Evolutionary conservation across 306 rosid species (phyloP), one percentile per base, ranked within the genome.

Genomic region (Prunus salicina): DNA sequence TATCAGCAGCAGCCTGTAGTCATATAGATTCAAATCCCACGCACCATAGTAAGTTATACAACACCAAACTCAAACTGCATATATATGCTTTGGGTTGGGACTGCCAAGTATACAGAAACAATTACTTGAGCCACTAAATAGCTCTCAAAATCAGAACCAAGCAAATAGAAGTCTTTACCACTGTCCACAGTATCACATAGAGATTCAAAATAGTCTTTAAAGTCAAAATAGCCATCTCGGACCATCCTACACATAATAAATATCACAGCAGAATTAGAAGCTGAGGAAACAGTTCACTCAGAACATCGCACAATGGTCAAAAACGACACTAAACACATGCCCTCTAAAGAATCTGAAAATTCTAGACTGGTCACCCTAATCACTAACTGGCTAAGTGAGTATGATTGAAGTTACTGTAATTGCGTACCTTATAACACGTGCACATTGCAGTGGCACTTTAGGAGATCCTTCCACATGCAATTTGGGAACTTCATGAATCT

Each of bases 151-250:
- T 30, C 34, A 30, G 34, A 30, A 30, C 34, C 34, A 4, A 89
- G 88, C 52, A 89, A 88, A 73, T 89, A 87, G 80, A 83, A 85
- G 80, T 89, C 91, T 2, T 76, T 82, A 28, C 76, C 87, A 56
- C 81, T 78, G 64, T 89, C 93, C 56, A 89, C 87, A 1, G 83
- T 68, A 77, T 89, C 89, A 64, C 93, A 89, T 62, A 89, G 82
- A 57, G 91, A 85, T 64, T 16, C 25, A 28, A 30, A 30, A 30
- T 30, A 30, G 34, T 30, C 34, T 30, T 30, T 30, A 30, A 30
- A 30, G 34, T 5, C 34, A 1, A 30, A 30, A 30, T 30, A 30
- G 34, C 5, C 34, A 30, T 30, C 34, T 30, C 34, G 5, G 34
- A 30, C 34, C 34, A 30, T 4, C 34, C 34, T 30, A 4, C 5